Conservation (phyloP, 805 yeast species). For the Blastobotrys mokoenaii region DNA sequence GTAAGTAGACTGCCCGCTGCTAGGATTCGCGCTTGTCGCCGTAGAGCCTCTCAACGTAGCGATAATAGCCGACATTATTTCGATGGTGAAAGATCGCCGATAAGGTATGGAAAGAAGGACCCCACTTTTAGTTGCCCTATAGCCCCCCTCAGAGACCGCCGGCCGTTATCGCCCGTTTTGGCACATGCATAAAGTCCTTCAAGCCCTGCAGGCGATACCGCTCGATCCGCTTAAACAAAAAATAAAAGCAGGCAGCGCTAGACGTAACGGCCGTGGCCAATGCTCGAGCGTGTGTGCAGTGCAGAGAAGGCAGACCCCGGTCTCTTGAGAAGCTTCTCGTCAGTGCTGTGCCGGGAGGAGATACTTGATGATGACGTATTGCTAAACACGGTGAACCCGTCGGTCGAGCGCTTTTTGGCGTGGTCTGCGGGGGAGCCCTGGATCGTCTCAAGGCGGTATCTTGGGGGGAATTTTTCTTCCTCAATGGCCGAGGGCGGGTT, state of each 20-base stretch:
- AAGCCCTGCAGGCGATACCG: too few species aligned
- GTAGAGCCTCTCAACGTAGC: too few species aligned
- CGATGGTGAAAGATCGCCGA: too few species aligned
- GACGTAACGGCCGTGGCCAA: slow-evolving; percentile 14
- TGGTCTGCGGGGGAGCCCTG: slow-evolving; percentile 4
- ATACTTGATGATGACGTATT: background rate
- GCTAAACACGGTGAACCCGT: background rate
- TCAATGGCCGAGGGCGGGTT: background rate
- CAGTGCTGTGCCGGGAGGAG: background rate
- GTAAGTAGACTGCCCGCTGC: too few species aligned
- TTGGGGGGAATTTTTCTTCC: background rate
- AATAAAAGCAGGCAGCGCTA: background rate
- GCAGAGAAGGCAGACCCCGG: slow-evolving; percentile 18
- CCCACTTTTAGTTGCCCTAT: too few species aligned
- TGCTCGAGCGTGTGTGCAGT: slow-evolving; percentile 11
- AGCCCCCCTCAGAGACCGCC: too few species aligned
- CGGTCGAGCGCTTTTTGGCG: background rate
- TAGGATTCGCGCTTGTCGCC: too few species aligned
- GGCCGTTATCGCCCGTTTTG: too few species aligned
- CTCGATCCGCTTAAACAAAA: background rate
- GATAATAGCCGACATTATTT: too few species aligned
- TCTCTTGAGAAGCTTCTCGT: slow-evolving; percentile 2
- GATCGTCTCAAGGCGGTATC: slow-evolving; percentile 4
- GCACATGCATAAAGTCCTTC: too few species aligned
- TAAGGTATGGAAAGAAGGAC: too few species aligned